Base-by-base conservation (phyloP, 148 eudicot species). In the Pouteria glomerata region DNA sequence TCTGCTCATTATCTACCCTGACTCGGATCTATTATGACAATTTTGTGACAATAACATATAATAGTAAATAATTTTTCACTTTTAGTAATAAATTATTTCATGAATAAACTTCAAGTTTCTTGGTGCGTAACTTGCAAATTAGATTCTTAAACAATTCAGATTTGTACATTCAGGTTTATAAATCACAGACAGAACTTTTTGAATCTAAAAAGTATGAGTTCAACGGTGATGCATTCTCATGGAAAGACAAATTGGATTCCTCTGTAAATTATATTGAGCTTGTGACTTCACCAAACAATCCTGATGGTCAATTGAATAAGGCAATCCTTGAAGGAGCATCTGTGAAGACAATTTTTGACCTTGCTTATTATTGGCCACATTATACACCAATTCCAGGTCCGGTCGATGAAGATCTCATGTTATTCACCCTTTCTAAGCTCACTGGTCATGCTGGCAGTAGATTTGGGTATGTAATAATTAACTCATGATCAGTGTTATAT, bases 361-460 rank as follows among this genome's bases (percentile, higher is more conserved):
- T 63, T 72, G 92, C 86, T 31, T 85, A 85, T 70, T 79, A 77
- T 62, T 88, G 92, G 92, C 92, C 92, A 1, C 92, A 82, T 88
- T 85, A 59, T 63, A 82, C 92, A 4, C 70, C 92, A 3, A 85
- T 88, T 70, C 77, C 87, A 2, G 35, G 82, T 0, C 89, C 89
- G 0, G 70, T 85, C 1, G 71, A 85, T 72, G 87, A 82, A 56
- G 89, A 88, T 70, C 47, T 88, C 58, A 85, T 88, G 92, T 34
- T 88, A 1, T 88, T 88, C 33, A 79, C 87, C 13, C 30, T 80
- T 58, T 88, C 92, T 42, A 88, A 88, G 76, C 80, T 85, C 47
- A 88, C 87, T 7, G 92, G 87, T 39, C 89, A 88, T 71, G 92
- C 89, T n/a, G 92, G 92, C 33, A 74, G 76, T 13, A 63, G 92